Evolutionary conservation across 202 grass and related monocot genomes (phyloP), one percentile per base, ranked within the genome.

Genomic region (Panicum virgatum): DNA sequence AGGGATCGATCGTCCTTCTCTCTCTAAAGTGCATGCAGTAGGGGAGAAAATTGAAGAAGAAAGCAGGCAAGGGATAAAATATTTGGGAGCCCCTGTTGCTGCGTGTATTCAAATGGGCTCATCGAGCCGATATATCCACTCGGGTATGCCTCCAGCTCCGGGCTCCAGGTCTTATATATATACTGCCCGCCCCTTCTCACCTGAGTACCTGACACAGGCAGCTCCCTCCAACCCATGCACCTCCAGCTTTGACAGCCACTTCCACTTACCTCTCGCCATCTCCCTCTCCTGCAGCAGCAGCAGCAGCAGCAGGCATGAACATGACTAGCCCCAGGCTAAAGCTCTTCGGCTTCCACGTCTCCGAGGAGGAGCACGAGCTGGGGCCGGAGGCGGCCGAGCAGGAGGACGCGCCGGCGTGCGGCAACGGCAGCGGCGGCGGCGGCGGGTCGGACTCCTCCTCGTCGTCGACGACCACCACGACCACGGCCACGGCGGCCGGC

Each of bases 281-380:
- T 15, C 19, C 6, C 52, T 58, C 46, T 52, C 66, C 52, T 20
- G 30, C 42, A 66, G 19, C 75, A 56, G 61, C 48, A 66, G 34
- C 74, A 62, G 39, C 47, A 69, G 65, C 40, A 7, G 4, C 53
- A 36, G 7, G 66, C 3, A 75, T 83, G 77, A 87, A 70, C 75
- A 97, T 91, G 89, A 82, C 83, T 23, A 93, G 84, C 66, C 94
- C 94, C 58, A 89, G 87, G 60, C 90, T 97, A 52, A 92, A 94
- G 90, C 88, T 97, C 74, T 97, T 93, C 81, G 95, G 95, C 66
- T 92, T 97, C 86, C 86, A 94, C 76, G 82, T 94, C 63, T 82
- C 82, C 12, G 90, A 93, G 80, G 88, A 90, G 47, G 75, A 72
- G 6, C 52, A 79, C 5, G 43, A 83, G 44, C 15, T 9, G 26